Percentiles rank a stretch among this genome's conserved stretches.
Conservation (phyloP, 768 basidiomycete species). For the Boletus huronensis region DNA sequence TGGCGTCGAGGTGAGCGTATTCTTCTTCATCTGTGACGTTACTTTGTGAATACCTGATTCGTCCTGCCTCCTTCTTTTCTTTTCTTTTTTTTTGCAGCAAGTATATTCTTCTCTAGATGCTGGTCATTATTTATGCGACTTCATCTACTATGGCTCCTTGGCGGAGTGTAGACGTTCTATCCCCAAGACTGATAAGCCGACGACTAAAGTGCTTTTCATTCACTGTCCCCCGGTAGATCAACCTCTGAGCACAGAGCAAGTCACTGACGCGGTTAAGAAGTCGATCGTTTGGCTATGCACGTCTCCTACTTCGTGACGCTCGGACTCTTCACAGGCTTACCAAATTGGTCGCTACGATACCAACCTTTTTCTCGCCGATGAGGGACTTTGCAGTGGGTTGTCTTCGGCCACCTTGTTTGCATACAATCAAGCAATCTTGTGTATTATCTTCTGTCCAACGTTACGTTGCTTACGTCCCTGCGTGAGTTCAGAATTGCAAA, state of each 20-base stretch:
- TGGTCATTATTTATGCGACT: constrained; percentile 74
- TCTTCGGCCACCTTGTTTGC: background rate
- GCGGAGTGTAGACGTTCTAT: constrained; percentile 55
- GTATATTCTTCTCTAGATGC: constrained; percentile 74
- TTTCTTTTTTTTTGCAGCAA: constrained; percentile 38
- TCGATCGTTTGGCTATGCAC: constrained; percentile 59
- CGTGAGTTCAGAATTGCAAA: background rate
- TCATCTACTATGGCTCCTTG: constrained; percentile 72
- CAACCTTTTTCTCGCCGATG: constrained; percentile 6
- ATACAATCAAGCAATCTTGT: background rate
- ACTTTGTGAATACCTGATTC: constrained; percentile 5
- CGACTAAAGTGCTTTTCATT: constrained; percentile 55
- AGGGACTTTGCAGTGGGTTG: constrained; percentile 27
- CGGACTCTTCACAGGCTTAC: background rate
- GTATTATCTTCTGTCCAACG: background rate
- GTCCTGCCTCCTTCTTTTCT: background rate
- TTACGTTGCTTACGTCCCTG: background rate
- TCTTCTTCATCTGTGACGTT: background rate
- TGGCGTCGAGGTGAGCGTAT: constrained; percentile 31
- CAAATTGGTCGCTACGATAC: constrained; percentile 11
- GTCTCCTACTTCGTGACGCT: constrained; percentile 15
- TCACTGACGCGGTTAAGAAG: constrained; percentile 60
- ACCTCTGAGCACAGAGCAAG: constrained; percentile 61
- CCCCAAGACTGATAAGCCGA: constrained; percentile 31
- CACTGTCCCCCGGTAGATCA: constrained; percentile 69